Evolutionary conservation across 108 stramenopile species (phyloP).

Genomic region (Skeletonema menzelii): DNA sequence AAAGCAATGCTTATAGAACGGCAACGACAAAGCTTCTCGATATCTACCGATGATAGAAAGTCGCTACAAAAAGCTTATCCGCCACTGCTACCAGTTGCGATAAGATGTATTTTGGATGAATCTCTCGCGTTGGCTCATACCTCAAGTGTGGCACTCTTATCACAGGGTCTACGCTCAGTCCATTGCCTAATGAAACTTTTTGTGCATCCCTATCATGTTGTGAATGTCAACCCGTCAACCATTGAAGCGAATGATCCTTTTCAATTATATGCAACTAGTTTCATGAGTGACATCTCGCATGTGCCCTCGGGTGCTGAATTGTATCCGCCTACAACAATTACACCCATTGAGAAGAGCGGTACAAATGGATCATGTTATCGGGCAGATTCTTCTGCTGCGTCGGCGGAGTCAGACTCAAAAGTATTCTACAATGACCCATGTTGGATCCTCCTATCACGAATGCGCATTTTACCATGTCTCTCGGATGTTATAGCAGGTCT

Average conservation of each 20-base stretch:
- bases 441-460: slow-evolving; percentile 84
- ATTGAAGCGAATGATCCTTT: slow-evolving; percentile 18
- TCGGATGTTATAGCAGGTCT: slow-evolving; percentile 49
- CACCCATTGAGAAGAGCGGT: slow-evolving; percentile 33
- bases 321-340: slow-evolving; percentile 55
- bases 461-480: slow-evolving; percentile 83
- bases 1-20: slow-evolving; percentile 13
- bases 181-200: slow-evolving; percentile 56
- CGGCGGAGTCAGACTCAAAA: slow-evolving; percentile 75
- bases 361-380: slow-evolving; percentile 59
- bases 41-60: slow-evolving; percentile 10
- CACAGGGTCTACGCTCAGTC: slow-evolving; percentile 59
- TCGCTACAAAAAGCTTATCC: slow-evolving; percentile 42
- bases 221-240: slow-evolving; percentile 24
- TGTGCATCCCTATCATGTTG: slow-evolving; percentile 66
- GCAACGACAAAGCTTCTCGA: slow-evolving; percentile 12
- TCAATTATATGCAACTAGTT: slow-evolving; percentile 49
- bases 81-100: slow-evolving; percentile 66
- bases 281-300: slow-evolving; percentile 77
- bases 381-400: slow-evolving; percentile 71
- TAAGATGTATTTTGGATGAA: slow-evolving; percentile 82
- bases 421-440: slow-evolving; percentile 80
- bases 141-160: slow-evolving; percentile 48
- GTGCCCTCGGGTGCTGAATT: slow-evolving; percentile 50
- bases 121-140: slow-evolving; percentile 36